Evolutionary conservation across 1,284 basidiomycete genomes (phyloP).

Genomic region (Moesziomyces globuligerus): DNA sequence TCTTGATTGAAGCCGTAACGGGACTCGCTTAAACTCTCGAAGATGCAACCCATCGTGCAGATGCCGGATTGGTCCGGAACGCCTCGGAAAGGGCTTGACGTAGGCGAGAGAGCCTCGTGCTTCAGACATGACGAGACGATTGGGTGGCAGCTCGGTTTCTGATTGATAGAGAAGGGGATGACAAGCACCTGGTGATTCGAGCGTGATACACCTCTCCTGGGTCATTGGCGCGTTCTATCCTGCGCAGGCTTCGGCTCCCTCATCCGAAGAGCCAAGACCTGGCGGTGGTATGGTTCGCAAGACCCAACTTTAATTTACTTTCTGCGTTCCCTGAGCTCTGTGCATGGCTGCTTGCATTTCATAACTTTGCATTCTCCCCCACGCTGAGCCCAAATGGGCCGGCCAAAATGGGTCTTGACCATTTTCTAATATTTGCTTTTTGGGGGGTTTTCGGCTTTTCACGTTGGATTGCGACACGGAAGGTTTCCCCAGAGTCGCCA

Average conservation of each 20-base stretch:
- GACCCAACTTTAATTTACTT: background rate
- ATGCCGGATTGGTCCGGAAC: conserved; percentile 8
- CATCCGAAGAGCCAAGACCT: background rate
- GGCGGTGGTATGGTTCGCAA: background rate
- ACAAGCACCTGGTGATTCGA: background rate
- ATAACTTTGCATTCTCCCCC: background rate
- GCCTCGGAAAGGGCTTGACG: conserved; percentile 3
- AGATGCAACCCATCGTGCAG: background rate
- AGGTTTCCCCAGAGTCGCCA: background rate
- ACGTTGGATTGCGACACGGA: background rate
- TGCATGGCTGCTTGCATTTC: background rate
- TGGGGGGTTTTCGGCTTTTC: background rate
- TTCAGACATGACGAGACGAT: background rate
- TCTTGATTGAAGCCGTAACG: background rate
- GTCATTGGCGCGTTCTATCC: background rate
- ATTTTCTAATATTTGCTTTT: background rate
- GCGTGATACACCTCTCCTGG: background rate
- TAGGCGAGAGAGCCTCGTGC: background rate
- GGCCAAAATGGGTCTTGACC: background rate
- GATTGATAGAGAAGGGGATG: background rate
- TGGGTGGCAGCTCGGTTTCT: background rate
- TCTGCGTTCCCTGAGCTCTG: background rate
- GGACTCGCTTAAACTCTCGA: background rate
- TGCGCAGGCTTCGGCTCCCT: background rate
- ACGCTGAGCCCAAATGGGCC: background rate